These are phyloP conservation scores for Amanita rimosa DNA, from an alignment of 768 basidiomycete genomes.

Conservation along the genomic window DNA sequence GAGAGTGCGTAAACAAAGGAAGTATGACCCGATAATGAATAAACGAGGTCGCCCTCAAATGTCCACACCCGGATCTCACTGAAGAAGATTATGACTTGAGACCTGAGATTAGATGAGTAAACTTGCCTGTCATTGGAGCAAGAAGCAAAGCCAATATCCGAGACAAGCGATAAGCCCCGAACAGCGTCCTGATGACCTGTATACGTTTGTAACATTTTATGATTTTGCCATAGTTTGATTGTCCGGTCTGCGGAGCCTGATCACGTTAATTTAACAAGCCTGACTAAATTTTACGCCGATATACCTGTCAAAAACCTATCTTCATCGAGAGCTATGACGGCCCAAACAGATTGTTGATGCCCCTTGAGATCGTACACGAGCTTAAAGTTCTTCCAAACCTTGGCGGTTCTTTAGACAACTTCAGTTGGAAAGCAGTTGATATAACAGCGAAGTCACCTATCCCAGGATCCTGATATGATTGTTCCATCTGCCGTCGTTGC, in stretches of 20 bases:
- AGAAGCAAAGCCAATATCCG: slow-evolving; percentile 88
- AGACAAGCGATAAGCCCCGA: slow-evolving; percentile 68
- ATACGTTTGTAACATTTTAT: slow-evolving; percentile 66
- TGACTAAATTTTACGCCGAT: not conserved
- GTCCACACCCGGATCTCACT: slow-evolving; percentile 94
- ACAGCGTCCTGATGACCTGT: slow-evolving; percentile 89
- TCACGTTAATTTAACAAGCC: not conserved
- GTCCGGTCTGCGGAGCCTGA: slow-evolving; percentile 90
- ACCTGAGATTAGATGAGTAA: not conserved
- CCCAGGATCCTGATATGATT: slow-evolving; percentile 95
- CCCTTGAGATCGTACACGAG: slow-evolving; percentile 66
- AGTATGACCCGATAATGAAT: slow-evolving; percentile 85
- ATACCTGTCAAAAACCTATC: slow-evolving; percentile 75
- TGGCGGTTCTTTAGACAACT: slow-evolving; percentile 59
- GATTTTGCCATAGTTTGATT: slow-evolving; percentile 79
- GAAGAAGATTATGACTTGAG: slow-evolving; percentile 1
- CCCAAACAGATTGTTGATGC: slow-evolving; percentile 91
- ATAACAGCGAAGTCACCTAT: slow-evolving; percentile 47
- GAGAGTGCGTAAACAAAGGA: slow-evolving; percentile 93
- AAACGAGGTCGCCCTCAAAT: slow-evolving; percentile 64
- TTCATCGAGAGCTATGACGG: slow-evolving; percentile 71
- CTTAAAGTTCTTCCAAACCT: slow-evolving; percentile 82
- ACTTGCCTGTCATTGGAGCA: slow-evolving; percentile 87
- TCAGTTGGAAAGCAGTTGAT: not conserved
- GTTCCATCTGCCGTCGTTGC: slow-evolving; percentile 57